A percentile compares a stretch with the other conserved stretches of the same genome.
phyloP scores from a whole-genome alignment of 169 alveolate species.

The Cryptosporidium sp. region DNA sequence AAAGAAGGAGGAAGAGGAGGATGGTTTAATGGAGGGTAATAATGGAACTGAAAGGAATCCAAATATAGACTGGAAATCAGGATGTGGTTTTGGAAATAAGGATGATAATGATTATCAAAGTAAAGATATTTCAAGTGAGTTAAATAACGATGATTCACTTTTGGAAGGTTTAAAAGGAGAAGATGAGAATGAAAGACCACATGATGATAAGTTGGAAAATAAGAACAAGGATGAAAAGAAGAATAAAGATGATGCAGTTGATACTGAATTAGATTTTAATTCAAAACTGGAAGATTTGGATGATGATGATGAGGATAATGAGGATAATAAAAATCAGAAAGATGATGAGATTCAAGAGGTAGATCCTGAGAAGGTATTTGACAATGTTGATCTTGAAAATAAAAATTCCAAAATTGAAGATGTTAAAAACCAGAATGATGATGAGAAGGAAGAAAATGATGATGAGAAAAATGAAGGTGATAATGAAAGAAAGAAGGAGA shows the following conservation, averaged over 20 bases:
- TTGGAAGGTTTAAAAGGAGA: conserved; percentile 80
- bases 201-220: conserved; percentile 76
- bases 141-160: conserved; percentile 86
- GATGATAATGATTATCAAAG: conserved; percentile 86
- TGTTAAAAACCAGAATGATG: conserved; percentile 76
- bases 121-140: conserved; percentile 88
- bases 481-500: conserved; percentile 78
- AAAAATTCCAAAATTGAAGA: conserved; percentile 83
- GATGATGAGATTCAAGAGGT: conserved; percentile 78
- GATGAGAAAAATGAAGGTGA: conserved; percentile 79
- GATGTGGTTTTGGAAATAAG: conserved; percentile 74
- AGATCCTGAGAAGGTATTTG: conserved; percentile 79
- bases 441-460: conserved; percentile 82
- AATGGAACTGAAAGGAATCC: conserved; percentile 83
- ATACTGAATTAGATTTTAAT: conserved; percentile 83
- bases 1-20: conserved; percentile 81
- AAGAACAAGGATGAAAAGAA: conserved; percentile 77
- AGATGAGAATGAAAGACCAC: conserved; percentile 79
- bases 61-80: conserved; percentile 82
- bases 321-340: not conserved
- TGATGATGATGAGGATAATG: conserved; percentile 80
- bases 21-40: conserved; percentile 62
- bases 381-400: conserved; percentile 82
- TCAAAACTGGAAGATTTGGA: conserved; percentile 81
- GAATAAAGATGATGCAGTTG: conserved; percentile 81